Evolutionary conservation across 345 rosid genomes (phyloP).

Genomic region (Dovyalis caffra): DNA sequence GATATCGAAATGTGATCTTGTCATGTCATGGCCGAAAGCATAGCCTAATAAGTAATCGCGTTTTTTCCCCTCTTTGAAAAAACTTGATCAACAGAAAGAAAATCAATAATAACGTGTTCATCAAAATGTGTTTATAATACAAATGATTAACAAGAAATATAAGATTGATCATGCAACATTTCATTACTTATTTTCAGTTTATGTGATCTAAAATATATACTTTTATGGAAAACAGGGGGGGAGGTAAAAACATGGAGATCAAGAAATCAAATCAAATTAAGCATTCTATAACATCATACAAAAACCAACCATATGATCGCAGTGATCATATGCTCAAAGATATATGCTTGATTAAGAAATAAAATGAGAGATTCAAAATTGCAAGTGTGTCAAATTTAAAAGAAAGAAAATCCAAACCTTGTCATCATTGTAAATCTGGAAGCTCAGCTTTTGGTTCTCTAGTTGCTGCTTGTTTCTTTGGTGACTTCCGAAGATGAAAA

Average conservation of each 20-base stretch:
- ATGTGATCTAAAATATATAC: not conserved
- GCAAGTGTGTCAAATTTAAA: not conserved
- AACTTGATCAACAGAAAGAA: not conserved
- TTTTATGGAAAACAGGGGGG: not conserved
- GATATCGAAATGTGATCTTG: not conserved
- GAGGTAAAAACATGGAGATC: too few species aligned
- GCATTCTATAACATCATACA: not conserved
- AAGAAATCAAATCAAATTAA: constrained; percentile 1
- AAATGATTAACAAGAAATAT: not conserved
- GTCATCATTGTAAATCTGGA: constrained; percentile 73
- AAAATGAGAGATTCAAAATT: not conserved
- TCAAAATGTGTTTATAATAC: not conserved
- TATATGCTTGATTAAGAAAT: not conserved
- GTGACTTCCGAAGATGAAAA: constrained; percentile 59
- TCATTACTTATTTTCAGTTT: not conserved
- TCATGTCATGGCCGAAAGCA: not conserved
- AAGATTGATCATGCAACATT: not conserved
- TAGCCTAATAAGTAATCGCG: not conserved
- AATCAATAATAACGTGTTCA: too few species aligned
- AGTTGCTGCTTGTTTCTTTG: constrained; percentile 47
- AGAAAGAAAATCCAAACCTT: constrained; percentile 42
- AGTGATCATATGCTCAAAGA: not conserved
- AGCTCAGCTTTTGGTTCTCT: constrained; percentile 49
- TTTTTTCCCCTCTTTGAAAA: not conserved
- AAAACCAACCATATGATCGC: not conserved